Evolutionary conservation across 2,329 filamentous ascomycete genomes (phyloP), one percentile per base, ranked within the genome.

Genomic region (Beauveria varroae): DNA sequence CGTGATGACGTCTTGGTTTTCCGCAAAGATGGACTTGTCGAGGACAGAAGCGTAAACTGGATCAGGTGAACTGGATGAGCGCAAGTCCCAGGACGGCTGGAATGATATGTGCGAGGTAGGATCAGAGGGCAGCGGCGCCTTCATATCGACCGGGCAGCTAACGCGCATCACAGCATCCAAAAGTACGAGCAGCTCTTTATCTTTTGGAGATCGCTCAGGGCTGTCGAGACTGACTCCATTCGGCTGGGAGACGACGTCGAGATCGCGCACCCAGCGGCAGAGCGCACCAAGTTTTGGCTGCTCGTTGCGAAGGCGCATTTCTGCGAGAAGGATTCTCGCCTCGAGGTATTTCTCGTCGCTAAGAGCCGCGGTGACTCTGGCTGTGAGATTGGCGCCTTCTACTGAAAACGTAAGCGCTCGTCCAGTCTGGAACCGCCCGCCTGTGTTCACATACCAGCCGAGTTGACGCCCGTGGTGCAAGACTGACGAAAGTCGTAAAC

Each of bases 201-300:
- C 82, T 50, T 75, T 76, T 2, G 70, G 67, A 0, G 76, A 75
- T 41, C 81, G 76, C 58, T 75, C 66, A 3, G 71, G 64, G 1
- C 63, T 64, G 53, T 67, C 61, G 12, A 68, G 16, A 44, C 70
- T 70, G 51, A 74, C 72, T 3, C 78, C 77, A 2, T 76, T 76
- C 0, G 82, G 75, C 58, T 81, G 76, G 24, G 84, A 83, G 55
- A 89, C 83, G 26, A 89, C 83, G 67, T 90, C 87, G 28, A 90
- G 75, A 68, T 89, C 86, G 62, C 87, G 81, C 5, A 90, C 87
- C 87, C 87, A 90, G 61, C 87, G 83, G 70, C 86, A 89, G 8
- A 90, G 72, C 1, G 87, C 86, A 22, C 87, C 87, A 0, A 90
- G 74, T 65, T 88, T 88, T 0, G 87, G 87, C 20, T 82, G 79